Percentiles rank a stretch among this genome's conserved stretches.
Evolutionary conservation across 331 rosid genomes (phyloP).

Genomic region (Spiraea crenata): DNA sequence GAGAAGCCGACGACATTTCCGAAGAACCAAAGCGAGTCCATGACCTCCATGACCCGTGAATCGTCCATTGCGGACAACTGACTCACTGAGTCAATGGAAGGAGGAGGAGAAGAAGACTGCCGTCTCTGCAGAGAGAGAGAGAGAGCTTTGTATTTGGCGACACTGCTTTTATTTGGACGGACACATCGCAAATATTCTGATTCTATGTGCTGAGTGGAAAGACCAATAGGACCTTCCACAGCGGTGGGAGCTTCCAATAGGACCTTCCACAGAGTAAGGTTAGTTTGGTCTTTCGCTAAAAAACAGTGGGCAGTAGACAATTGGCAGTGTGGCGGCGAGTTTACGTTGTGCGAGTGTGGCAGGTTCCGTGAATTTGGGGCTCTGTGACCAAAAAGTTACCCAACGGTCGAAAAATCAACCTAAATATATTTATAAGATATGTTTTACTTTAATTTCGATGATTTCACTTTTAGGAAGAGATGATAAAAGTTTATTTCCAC

Average conservation of each 20-base stretch:
- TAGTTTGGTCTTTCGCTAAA: slow-evolving; percentile 1
- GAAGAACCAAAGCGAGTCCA: slow-evolving; percentile 73
- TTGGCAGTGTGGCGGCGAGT: not conserved
- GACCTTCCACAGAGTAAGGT: not conserved
- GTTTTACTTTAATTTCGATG: not conserved
- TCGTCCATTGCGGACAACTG: slow-evolving; percentile 28
- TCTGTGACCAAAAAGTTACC: not conserved
- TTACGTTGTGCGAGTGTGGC: not conserved
- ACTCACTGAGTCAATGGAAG: not conserved
- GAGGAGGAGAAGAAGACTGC: not conserved
- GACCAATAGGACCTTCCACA: not conserved
- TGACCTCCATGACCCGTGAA: slow-evolving; percentile 36
- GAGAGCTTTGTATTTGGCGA: slow-evolving; percentile 14
- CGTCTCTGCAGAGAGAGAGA: not conserved
- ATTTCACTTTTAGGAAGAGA: not conserved
- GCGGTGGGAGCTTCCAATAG: not conserved
- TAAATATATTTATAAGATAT: not conserved
- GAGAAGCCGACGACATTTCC: slow-evolving; percentile 37
- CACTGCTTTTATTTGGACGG: slow-evolving; percentile 28
- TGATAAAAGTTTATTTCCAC: not conserved
- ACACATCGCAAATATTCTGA: slow-evolving; percentile 1
- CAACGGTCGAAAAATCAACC: slow-evolving; percentile 21
- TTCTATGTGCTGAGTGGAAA: not conserved
- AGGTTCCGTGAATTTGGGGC: not conserved
- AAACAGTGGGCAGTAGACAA: not conserved